A percentile compares a stretch with the other conserved stretches of the same genome.
Conservation (phyloP, 768 basidiomycete species). For the Tricholoma sp. region DNA sequence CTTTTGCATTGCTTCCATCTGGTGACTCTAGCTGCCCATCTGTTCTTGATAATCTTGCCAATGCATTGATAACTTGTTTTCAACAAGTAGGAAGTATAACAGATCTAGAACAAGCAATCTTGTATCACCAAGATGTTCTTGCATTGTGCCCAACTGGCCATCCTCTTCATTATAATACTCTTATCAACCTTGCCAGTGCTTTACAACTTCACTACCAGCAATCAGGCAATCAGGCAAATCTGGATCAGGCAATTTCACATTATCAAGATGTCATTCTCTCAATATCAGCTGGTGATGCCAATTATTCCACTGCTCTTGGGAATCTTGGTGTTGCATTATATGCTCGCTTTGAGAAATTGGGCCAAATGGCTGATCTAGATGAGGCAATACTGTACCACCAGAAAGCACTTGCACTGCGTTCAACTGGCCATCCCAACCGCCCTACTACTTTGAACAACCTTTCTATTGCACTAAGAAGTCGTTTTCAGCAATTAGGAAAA, state of each 20-base stretch:
- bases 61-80: constrained; percentile 10
- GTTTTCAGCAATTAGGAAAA: too few relatives aligned
- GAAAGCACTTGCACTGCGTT: background rate
- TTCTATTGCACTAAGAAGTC: too few relatives aligned
- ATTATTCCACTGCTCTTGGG: constrained; percentile 5
- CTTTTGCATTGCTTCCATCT: background rate
- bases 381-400: background rate
- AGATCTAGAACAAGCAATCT: constrained; percentile 10
- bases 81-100: background rate
- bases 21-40: background rate
- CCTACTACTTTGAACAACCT: too few relatives aligned
- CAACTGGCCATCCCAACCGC: background rate
- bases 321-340: constrained; percentile 7
- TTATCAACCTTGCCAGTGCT: constrained; percentile 13
- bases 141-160: constrained; percentile 7
- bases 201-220: constrained; percentile 4
- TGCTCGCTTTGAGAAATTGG: constrained; percentile 6
- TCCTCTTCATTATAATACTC: constrained; percentile 7
- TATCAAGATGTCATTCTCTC: constrained; percentile 9
- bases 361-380: constrained; percentile 5
- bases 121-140: constrained; percentile 6
- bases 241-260: constrained; percentile 16
- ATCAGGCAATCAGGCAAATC: background rate
- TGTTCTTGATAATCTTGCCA: constrained; percentile 2
- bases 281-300: constrained; percentile 10